phyloP scores from a whole-genome alignment of 2,329 filamentous ascomycete genomes.

The Hypomyces perniciosus region DNA sequence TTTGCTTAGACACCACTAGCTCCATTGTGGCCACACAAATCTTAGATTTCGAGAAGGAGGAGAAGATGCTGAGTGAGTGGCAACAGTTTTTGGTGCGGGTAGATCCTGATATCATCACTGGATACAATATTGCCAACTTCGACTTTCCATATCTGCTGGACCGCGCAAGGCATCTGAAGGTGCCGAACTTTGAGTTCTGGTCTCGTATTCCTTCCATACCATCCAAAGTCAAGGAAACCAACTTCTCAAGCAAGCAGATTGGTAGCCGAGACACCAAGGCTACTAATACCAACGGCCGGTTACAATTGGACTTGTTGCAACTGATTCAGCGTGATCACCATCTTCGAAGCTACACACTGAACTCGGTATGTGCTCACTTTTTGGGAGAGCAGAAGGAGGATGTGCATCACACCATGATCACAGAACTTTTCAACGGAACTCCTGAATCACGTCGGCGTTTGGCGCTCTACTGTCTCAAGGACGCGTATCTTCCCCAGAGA shows the following conservation, averaged over 20 bases:
- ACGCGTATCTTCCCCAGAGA: constrained; percentile 89
- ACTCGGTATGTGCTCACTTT: constrained; percentile 93
- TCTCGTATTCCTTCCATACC: constrained; percentile 66
- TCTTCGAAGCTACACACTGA: constrained; percentile 91
- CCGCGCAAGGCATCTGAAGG: constrained; percentile 77
- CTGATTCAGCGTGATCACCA: constrained; percentile 93
- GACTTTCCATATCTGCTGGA: constrained; percentile 96
- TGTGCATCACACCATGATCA: constrained; percentile 99
- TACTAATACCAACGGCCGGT: constrained; percentile 88
- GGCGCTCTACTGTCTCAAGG: constrained; percentile 94
- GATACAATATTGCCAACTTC: constrained; percentile 98
- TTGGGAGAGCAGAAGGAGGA: constrained; percentile 97
- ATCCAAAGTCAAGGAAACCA: constrained; percentile 71
- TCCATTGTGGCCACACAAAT: constrained; percentile 93
- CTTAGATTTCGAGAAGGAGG: constrained; percentile 73
- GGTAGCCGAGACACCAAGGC: constrained; percentile 90
- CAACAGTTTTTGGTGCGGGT: constrained; percentile 82
- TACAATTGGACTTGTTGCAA: constrained; percentile 93
- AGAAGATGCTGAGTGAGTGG: constrained; percentile 89
- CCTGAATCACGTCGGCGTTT: constrained; percentile 85
- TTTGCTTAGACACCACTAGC: constrained; percentile 88
- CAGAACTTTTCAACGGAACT: constrained; percentile 93
- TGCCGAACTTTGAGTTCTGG: constrained; percentile 78
- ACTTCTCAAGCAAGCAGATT: constrained; percentile 97
- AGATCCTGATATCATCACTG: constrained; percentile 95